A percentile compares a stretch with the other conserved stretches of the same genome.
These are phyloP conservation scores for Penicillium diatomitis DNA, from an alignment of 495 filamentous ascomycete species.

Conservation along the genomic window DNA sequence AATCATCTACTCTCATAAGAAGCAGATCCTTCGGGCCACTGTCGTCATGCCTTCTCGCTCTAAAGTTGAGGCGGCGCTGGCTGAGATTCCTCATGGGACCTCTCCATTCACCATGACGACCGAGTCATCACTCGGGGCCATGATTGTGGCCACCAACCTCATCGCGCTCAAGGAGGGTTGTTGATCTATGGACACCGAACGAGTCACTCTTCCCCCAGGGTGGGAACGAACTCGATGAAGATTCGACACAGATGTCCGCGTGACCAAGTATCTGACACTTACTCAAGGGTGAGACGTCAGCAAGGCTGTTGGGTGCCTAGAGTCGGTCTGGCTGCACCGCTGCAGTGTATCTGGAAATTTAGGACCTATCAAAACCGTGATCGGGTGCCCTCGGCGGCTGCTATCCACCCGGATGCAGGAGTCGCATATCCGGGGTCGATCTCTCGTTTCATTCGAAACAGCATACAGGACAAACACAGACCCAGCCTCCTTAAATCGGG, in stretches of 20 bases:
- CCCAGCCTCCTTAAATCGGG: too few species aligned
- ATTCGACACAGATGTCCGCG: conserved; percentile 1
- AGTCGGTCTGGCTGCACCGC: conserved; percentile 1
- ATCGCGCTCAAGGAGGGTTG: too few species aligned
- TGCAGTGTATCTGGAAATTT: conserved; percentile 2
- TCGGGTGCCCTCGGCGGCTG: conserved; percentile 6
- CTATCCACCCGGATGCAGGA: conserved; percentile 16
- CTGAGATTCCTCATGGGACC: too few species aligned
- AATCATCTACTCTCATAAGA: background rate
- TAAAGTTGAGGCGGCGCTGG: background rate
- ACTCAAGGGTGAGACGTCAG: conserved; percentile 3
- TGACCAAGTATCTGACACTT: background rate
- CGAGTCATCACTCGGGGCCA: too few species aligned
- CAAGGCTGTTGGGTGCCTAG: conserved; percentile 1
- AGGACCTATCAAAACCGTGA: conserved; percentile 7
- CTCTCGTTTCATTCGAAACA: conserved; percentile 1
- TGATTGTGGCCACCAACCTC: too few species aligned
- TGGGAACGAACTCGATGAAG: too few species aligned
- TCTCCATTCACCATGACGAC: too few species aligned
- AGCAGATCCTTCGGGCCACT: background rate
- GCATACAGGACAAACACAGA: background rate
- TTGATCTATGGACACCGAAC: background rate
- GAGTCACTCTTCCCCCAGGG: too few species aligned
- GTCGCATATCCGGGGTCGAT: conserved; percentile 18
- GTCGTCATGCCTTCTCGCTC: background rate